Conservation (phyloP, 2,329 filamentous ascomycete genomes). For the Aspergillus tamarii region DNA sequence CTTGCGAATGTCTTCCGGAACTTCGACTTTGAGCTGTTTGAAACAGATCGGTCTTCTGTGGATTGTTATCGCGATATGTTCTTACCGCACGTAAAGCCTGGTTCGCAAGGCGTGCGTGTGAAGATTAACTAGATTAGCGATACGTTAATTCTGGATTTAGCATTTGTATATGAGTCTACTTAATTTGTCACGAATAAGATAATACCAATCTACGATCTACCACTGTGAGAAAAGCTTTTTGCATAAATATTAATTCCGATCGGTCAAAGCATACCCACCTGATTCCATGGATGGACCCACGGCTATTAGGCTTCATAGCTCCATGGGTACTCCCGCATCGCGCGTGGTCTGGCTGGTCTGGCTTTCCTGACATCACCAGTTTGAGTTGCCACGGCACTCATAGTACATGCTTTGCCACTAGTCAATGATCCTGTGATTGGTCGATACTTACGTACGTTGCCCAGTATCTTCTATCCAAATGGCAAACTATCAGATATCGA, state of each 20-base stretch:
- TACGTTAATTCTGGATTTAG: neutral
- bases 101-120: constrained; percentile 15
- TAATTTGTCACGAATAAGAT: neutral
- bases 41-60: constrained; percentile 13
- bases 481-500: neutral
- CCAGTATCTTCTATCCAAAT: neutral
- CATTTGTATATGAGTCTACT: neutral
- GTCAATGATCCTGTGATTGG: neutral
- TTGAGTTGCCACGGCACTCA: neutral
- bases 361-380: neutral
- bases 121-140: constrained; percentile 1
- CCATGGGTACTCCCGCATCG: neutral
- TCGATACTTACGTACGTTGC: neutral
- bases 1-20: constrained; percentile 17
- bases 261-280: neutral
- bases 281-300: neutral
- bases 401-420: neutral
- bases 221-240: neutral
- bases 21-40: constrained; percentile 19
- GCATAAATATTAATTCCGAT: neutral
- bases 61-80: constrained; percentile 17
- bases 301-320: neutral
- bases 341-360: no score
- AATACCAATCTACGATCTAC: neutral
- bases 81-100: constrained; percentile 15